Evolutionary conservation across 257 asterid genomes (phyloP).

Genomic region (Fraxinus cuspidata): DNA sequence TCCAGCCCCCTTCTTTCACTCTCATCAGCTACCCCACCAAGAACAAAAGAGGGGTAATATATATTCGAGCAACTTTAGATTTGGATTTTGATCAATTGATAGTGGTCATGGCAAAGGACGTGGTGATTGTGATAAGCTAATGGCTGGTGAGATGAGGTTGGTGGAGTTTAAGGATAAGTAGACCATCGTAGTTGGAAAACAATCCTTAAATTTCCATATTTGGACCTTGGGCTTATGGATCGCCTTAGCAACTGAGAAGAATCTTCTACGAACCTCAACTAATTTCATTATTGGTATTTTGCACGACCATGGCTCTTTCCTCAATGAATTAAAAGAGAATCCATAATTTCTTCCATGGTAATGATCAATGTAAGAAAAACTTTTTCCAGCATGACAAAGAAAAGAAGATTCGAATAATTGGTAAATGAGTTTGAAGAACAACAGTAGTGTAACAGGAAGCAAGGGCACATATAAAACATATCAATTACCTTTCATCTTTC

Average conservation of each 20-base stretch:
- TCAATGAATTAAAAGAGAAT: not conserved
- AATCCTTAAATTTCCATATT: not conserved
- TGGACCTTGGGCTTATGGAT: not conserved
- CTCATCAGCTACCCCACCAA: no score
- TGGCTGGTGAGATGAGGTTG: no score
- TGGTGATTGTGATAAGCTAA: no score
- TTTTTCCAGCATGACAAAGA: not conserved
- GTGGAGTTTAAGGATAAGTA: no score
- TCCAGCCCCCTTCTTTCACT: no score
- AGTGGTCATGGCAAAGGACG: no score
- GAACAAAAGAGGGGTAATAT: no score
- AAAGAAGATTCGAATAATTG: not conserved
- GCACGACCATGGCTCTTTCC: not conserved
- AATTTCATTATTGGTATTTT: no score
- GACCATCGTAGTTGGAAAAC: not conserved
- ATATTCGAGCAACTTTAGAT: no score
- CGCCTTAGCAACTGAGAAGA: not conserved
- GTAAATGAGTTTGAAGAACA: not conserved
- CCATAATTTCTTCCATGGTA: not conserved
- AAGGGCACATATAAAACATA: not conserved
- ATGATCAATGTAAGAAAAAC: not conserved
- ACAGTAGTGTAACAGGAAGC: not conserved
- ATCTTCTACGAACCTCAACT: not conserved
- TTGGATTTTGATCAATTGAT: no score
- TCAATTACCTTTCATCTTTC: not conserved